A percentile compares a stretch with the other conserved stretches of the same genome.
Evolutionary conservation across 805 yeast species (phyloP).

Genomic region (Ogataea paraovalis): DNA sequence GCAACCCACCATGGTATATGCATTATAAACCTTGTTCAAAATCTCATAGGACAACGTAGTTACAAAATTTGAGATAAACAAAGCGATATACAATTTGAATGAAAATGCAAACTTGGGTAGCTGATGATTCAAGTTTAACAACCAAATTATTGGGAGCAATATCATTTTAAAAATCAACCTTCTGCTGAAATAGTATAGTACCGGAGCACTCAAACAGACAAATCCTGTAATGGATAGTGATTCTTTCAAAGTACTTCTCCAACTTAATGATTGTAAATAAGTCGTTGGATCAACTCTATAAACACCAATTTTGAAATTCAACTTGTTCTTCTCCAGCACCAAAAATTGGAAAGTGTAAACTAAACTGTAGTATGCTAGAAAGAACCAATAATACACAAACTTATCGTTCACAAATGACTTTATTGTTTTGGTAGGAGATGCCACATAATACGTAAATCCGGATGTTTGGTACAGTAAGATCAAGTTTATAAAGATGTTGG

Average conservation of each 20-base stretch:
- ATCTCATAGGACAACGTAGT: slow-evolving; percentile 47
- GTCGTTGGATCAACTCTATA: slow-evolving; percentile 38
- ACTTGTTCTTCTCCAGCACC: slow-evolving; percentile 50
- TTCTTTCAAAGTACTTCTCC: slow-evolving; percentile 35
- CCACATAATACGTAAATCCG: slow-evolving; percentile 24
- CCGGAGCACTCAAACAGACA: slow-evolving; percentile 32
- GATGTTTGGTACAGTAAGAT: slow-evolving; percentile 20
- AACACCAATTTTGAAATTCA: slow-evolving; percentile 43
- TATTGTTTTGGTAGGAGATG: slow-evolving; percentile 35
- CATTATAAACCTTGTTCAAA: slow-evolving; percentile 53
- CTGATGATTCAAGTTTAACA: slow-evolving; percentile 35
- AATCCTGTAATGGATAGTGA: slow-evolving; percentile 32
- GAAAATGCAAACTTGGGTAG: slow-evolving; percentile 39
- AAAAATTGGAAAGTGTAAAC: slow-evolving; percentile 49
- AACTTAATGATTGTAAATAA: slow-evolving; percentile 19
- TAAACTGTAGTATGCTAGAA: slow-evolving; percentile 36
- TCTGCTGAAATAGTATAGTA: slow-evolving; percentile 39
- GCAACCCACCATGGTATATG: slow-evolving; percentile 70
- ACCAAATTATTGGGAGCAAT: slow-evolving; percentile 29
- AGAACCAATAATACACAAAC: slow-evolving; percentile 48
- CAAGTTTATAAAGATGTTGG: slow-evolving; percentile 17
- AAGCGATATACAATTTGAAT: slow-evolving; percentile 27
- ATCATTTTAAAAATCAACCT: slow-evolving; percentile 38
- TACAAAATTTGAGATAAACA: slow-evolving; percentile 33
- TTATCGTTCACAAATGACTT: slow-evolving; percentile 40